Evolutionary conservation across 345 rosid species (phyloP).

Genomic region (Corchorus olitorius): DNA sequence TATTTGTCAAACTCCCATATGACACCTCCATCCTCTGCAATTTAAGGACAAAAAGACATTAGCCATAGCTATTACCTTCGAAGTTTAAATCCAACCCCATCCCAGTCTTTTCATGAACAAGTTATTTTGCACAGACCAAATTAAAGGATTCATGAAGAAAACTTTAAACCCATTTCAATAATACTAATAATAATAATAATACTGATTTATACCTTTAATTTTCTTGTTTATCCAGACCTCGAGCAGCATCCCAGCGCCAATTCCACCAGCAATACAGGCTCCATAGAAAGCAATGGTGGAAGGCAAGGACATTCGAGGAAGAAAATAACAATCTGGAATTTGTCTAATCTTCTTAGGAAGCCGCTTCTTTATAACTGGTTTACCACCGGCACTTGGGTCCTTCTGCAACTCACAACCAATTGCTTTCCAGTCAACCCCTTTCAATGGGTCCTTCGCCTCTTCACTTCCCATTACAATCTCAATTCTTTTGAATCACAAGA

Average conservation of each 20-base stretch:
- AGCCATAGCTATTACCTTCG: background rate
- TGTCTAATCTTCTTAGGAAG: conserved; percentile 79
- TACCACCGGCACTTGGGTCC: conserved; percentile 51
- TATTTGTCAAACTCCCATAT: conserved; percentile 67
- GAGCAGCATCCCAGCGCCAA: conserved; percentile 86
- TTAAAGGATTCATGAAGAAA: background rate
- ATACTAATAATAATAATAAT: no score
- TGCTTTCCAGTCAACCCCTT: conserved; percentile 85
- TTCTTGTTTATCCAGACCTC: conserved; percentile 90
- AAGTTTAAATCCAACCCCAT: background rate
- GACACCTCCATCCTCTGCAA: conserved; percentile 63
- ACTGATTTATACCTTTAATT: conserved; percentile 55
- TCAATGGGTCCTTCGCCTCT: conserved; percentile 73
- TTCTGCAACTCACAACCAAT: conserved; percentile 67
- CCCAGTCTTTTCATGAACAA: background rate
- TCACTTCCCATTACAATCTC: conserved; percentile 55
- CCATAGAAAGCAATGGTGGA: conserved; percentile 70
- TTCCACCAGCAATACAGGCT: conserved; percentile 77
- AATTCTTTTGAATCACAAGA: conserved; percentile 15
- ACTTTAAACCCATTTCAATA: no score
- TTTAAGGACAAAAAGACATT: conserved; percentile 15
- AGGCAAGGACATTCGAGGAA: conserved; percentile 69
- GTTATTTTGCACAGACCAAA: background rate
- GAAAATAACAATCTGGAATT: conserved; percentile 88
- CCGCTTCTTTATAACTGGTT: conserved; percentile 59